Evolutionary conservation across 2,329 filamentous ascomycete species (phyloP), one percentile per base, ranked within the genome.

Genomic region (Penicillium sp.): DNA sequence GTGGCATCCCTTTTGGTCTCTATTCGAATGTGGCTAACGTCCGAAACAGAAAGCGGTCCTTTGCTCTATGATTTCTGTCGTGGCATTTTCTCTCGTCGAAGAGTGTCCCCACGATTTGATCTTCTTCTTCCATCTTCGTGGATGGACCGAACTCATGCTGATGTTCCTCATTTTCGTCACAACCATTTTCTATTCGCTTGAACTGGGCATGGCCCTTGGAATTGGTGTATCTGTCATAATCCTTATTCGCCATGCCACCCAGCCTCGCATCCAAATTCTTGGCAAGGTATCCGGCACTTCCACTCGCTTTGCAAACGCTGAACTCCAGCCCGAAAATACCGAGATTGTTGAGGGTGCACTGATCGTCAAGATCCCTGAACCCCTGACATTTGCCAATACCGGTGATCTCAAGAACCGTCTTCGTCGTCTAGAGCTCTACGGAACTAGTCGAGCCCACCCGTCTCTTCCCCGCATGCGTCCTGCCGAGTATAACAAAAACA

Each of bases 331-430:
- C 0, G 85, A 88, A 43, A 81, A 83, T 26, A 81, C 97, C 3
- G 93, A 97, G 71, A 92, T 96, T 66, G 83, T 97, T 51, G 92
- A 97, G 61, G 90, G 93, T 15, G 95, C 90, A 57, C 79, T 99
- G 9, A 96, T 99, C 57, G 91, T 97, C 67, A 97, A 97, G 79
- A 97, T 99, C 53, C 93, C 94, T 0, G 94, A 99, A 70, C 94
- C 94, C 0, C 79, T 99, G 49, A 97, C 93, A 0, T 99, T 99
- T 72, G 93, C 93, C 68, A 99, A 99, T 72, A 97, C 94, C 0
- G 94, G 92, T 45, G 90, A 94, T 64, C 79, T 99, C 43, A 96
- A 95, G 73, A 88, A 87, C 50, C 84, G 94, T 4, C 81, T 99
- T 11, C 82, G 89, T 6, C 81, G 94, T 6, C 81, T 99, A 1